Conservation (phyloP, 805 yeast species). For the Wickerhamiella brachini region DNA sequence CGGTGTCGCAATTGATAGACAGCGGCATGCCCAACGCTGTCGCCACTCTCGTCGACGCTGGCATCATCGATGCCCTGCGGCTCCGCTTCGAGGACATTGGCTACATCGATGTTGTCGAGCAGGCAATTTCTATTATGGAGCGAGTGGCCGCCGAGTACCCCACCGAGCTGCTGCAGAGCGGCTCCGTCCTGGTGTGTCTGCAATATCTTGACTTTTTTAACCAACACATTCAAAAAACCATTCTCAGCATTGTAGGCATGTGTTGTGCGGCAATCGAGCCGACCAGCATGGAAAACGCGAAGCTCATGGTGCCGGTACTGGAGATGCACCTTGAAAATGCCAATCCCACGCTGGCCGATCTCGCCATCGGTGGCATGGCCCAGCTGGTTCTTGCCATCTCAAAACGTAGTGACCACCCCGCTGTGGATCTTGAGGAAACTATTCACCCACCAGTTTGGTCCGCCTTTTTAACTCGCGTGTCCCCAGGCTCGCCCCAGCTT, state of each 20-base stretch:
- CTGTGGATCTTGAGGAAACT: slow-evolving; percentile 4
- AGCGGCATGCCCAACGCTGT: slow-evolving; percentile 48
- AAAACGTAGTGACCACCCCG: slow-evolving; percentile 2
- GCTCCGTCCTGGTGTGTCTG: slow-evolving; percentile 52
- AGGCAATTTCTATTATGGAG: slow-evolving; percentile 39
- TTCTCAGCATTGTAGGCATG: slow-evolving; percentile 58
- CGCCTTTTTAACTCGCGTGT: slow-evolving; percentile 5
- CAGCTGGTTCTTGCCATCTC: slow-evolving; percentile 11
- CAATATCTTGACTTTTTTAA: slow-evolving; percentile 79
- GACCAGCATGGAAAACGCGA: slow-evolving; percentile 28
- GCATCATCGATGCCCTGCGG: slow-evolving; percentile 53
- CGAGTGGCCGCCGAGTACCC: slow-evolving; percentile 25
- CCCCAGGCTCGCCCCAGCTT: slow-evolving; percentile 10
- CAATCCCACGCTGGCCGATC: slow-evolving; percentile 9
- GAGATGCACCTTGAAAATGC: slow-evolving; percentile 1
- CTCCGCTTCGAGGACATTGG: slow-evolving; percentile 57
- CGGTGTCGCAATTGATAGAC: slow-evolving; percentile 69
- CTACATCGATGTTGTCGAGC: slow-evolving; percentile 86
- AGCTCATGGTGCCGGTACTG: slow-evolving; percentile 9
- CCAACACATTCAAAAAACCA: slow-evolving; percentile 74
- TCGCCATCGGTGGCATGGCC: slow-evolving; percentile 10
- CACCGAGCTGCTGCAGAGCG: slow-evolving; percentile 31
- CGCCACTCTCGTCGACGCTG: slow-evolving; percentile 46
- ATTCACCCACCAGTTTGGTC: slow-evolving; percentile 6
- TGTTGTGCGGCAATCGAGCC: slow-evolving; percentile 39